Evolutionary conservation across 768 basidiomycete species (phyloP), one percentile per base, ranked within the genome.

Genomic region (Kondoa subrosea): DNA sequence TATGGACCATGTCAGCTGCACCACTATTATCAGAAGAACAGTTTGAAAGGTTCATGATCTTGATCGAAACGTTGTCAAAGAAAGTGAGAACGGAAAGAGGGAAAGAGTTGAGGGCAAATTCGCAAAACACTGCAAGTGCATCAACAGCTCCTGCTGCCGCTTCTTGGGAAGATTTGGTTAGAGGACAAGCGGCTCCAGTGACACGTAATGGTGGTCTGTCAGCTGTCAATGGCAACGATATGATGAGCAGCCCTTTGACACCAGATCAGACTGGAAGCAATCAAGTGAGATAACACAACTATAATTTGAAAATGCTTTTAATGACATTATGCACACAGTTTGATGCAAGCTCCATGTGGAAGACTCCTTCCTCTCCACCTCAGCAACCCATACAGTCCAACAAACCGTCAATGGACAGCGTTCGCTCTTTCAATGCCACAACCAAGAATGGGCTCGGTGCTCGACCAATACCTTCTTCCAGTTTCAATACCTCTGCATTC

Each of bases 1-100:
- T 92, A 30, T 99, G 95, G 95, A 81, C 87, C 1, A 96, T 99
- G 91, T 91, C 88, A 1, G 93, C 97, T 80, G 92, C 70, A 0
- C 74, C 71, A 1, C 70, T 81, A 1, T 75, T 81, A 40, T 78
- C 77, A 69, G 77, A 77, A 16, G 77, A 78, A 32, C 95, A 99
- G 78, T 99, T 96, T 76, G 84, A 86, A 71, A 84, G 87, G 3
- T 97, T 97, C 77, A 97, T 97, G 90, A 77, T 77, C 71, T 77
- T 78, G 14, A 80, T 81, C 74, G 78, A 79, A 67, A 71, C 74
- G 2, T 77, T 81, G 1, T 77, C 88, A 21, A 85, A 88, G 30
- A 85, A 93, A 4, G 92, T 99, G 12, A 90, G 96, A 78, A 83
- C 83, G 72, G 95, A 97, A 76, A 95, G 97, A 71, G 81, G 86